A percentile compares a stretch with the other conserved stretches of the same genome.
Evolutionary conservation across 192 early-diverging fungal genomes (phyloP).

Genomic region (Nowakowskiella sp.): DNA sequence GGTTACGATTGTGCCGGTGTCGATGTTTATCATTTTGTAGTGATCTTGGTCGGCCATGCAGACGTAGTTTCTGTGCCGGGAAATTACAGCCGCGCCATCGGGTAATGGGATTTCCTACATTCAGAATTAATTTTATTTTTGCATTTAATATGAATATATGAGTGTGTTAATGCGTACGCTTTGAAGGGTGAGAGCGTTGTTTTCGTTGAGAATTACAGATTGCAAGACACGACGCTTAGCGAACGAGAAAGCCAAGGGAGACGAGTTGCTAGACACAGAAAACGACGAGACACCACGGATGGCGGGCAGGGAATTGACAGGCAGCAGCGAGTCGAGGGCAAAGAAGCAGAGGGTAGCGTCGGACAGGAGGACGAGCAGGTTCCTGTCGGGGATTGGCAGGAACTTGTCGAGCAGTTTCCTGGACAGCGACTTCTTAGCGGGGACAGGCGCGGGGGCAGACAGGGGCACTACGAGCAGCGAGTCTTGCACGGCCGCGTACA

Average conservation of each 20-base stretch:
- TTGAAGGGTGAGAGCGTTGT: conserved; percentile 42
- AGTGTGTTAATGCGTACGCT: conserved; percentile 21
- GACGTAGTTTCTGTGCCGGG: conserved; percentile 42
- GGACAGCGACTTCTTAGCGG: no score
- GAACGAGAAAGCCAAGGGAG: conserved; percentile 33
- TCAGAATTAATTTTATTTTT: neutral
- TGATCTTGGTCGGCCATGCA: conserved; percentile 62
- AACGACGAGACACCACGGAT: conserved; percentile 33
- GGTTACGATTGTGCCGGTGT: conserved; percentile 26
- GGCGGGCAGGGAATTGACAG: conserved; percentile 23
- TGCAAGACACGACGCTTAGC: conserved; percentile 31
- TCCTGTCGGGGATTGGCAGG: no score
- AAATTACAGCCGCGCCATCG: conserved; percentile 51
- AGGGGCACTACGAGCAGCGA: no score
- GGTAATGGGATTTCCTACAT: conserved; percentile 54
- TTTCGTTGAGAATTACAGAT: conserved; percentile 21
- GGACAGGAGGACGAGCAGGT: conserved; percentile 18
- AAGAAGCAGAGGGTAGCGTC: conserved; percentile 62
- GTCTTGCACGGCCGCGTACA: no score
- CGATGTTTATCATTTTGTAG: conserved; percentile 61
- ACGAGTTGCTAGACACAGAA: conserved; percentile 19
- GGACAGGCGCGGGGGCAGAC: no score
- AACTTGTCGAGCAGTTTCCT: no score
- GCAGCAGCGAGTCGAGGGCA: conserved; percentile 8
- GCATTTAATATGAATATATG: conserved; percentile 6